Percentiles rank a stretch among this genome's conserved stretches.
phyloP scores from a whole-genome alignment of 2,329 filamentous ascomycete genomes.

The Penicillium griseofulvum region DNA sequence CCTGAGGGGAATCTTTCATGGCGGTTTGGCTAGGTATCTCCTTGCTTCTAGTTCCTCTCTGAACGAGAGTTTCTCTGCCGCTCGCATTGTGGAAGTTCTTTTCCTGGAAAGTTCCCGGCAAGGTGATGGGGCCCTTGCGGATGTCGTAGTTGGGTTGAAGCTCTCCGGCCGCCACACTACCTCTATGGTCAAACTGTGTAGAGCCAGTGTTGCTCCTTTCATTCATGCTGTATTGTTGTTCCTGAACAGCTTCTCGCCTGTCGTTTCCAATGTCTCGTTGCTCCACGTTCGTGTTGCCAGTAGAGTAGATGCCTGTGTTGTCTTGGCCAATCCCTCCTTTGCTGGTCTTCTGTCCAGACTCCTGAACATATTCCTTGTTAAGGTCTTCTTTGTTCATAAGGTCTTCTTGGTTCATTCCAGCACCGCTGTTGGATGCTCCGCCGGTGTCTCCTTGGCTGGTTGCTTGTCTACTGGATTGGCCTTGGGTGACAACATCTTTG shows the following conservation, averaged over 20 bases:
- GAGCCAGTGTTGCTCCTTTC: background rate
- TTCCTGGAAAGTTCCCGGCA: conserved; percentile 7
- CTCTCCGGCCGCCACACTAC: conserved; percentile 3
- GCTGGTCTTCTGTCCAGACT: conserved; percentile 2
- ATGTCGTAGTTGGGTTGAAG: conserved; percentile 21
- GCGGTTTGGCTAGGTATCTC: background rate
- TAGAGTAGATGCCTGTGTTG: background rate
- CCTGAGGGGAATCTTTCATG: background rate
- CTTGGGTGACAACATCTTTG: no score
- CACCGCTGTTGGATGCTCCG: conserved; percentile 3
- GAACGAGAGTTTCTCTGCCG: background rate
- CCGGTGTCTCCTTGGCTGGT: background rate
- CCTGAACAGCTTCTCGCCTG: background rate
- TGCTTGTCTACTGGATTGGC: no score
- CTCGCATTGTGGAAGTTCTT: conserved; percentile 5
- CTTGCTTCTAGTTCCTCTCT: conserved; percentile 6
- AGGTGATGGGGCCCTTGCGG: conserved; percentile 19
- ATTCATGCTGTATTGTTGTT: background rate
- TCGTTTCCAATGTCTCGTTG: background rate
- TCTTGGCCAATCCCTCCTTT: conserved; percentile 1
- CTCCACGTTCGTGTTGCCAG: background rate
- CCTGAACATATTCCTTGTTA: conserved; percentile 8
- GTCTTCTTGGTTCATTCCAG: conserved; percentile 9
- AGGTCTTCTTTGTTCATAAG: conserved; percentile 7
- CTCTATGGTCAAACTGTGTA: background rate